phyloP scores from a whole-genome alignment of 1,284 basidiomycete genomes.

The Calocybe gambosa region DNA sequence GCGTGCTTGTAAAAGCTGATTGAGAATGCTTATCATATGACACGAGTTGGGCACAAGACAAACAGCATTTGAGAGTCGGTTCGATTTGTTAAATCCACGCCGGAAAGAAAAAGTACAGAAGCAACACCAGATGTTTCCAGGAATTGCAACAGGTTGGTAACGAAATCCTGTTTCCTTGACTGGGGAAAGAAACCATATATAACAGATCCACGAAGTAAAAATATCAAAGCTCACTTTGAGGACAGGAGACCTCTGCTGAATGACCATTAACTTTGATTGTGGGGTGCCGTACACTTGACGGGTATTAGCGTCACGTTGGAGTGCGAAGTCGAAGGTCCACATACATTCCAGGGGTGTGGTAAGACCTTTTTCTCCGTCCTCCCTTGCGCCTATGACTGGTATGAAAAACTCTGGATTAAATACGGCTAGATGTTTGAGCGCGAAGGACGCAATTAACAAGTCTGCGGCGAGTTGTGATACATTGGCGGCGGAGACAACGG shows the following conservation, averaged over 20 bases:
- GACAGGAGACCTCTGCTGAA: slow-evolving; percentile 75
- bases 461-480: slow-evolving; percentile 72
- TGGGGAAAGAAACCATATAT: slow-evolving; percentile 21
- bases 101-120: slow-evolving; percentile 58
- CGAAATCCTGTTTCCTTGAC: slow-evolving; percentile 65
- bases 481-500: slow-evolving; percentile 76
- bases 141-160: slow-evolving; percentile 51
- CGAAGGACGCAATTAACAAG: slow-evolving; percentile 62
- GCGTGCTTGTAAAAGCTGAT: slow-evolving; percentile 35
- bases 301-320: slow-evolving; percentile 2
- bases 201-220: background rate
- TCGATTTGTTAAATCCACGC: slow-evolving; percentile 68
- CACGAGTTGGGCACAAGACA: slow-evolving; percentile 22
- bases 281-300: slow-evolving; percentile 56
- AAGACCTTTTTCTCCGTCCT: slow-evolving; percentile 50
- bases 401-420: slow-evolving; percentile 58
- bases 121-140: slow-evolving; percentile 41
- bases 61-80: slow-evolving; percentile 74
- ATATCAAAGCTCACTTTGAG: slow-evolving; percentile 46
- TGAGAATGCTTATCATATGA: background rate
- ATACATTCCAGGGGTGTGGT: slow-evolving; percentile 71
- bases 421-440: slow-evolving; percentile 52
- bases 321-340: slow-evolving; percentile 21
- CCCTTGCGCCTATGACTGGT: slow-evolving; percentile 62
- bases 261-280: slow-evolving; percentile 42